Evolutionary conservation across 192 early-diverging fungal species (phyloP).

Genomic region (Irineochytrium annulatum): DNA sequence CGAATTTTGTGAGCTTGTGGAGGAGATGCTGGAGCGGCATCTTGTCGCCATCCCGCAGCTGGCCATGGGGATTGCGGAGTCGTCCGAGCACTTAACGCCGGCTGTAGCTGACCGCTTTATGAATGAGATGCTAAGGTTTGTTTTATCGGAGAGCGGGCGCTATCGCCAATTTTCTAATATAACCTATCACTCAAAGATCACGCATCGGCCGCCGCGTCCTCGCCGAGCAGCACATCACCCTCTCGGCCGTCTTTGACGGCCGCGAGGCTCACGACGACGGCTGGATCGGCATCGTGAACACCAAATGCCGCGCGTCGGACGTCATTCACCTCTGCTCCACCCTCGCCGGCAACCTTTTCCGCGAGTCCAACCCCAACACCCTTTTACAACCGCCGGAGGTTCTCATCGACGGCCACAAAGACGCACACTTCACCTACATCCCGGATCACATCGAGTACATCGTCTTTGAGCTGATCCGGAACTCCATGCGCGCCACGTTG

Average conservation of each 20-base stretch:
- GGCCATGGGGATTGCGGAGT: constrained; percentile 79
- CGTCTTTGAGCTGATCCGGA: constrained; percentile 85
- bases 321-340: constrained; percentile 39
- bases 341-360: constrained; percentile 39
- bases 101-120: constrained; percentile 78
- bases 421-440: constrained; percentile 85
- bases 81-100: constrained; percentile 60
- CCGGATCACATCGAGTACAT: constrained; percentile 95
- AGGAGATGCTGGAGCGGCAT: constrained; percentile 71
- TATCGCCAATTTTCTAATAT: too few relatives aligned
- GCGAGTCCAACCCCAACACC: constrained; percentile 43
- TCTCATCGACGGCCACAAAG: constrained; percentile 64
- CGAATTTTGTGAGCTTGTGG: constrained; percentile 71
- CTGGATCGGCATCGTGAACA: constrained; percentile 70
- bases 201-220: constrained; percentile 87
- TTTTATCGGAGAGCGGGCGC: too few relatives aligned
- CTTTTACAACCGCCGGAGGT: constrained; percentile 69
- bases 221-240: constrained; percentile 87
- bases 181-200: too few relatives aligned
- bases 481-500: constrained; percentile 75
- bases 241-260: constrained; percentile 55
- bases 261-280: constrained; percentile 49
- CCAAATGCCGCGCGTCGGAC: constrained; percentile 55
- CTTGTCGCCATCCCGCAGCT: constrained; percentile 84
- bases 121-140: constrained; percentile 80